Conservation (phyloP, 768 basidiomycete genomes). For the Mycena amicta region DNA sequence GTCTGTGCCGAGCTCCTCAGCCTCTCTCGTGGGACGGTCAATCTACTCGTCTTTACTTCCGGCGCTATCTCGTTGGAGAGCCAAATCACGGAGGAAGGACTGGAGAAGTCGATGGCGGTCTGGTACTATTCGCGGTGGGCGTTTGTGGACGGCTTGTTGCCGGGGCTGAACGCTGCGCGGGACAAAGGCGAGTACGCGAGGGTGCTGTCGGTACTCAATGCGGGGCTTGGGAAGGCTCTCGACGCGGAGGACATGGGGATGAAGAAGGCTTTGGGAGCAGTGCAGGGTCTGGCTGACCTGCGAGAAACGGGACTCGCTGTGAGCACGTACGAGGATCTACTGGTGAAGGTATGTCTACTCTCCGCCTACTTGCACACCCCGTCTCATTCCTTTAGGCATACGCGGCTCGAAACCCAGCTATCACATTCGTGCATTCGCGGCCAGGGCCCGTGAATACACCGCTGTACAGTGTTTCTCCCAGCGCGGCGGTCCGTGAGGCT, state of each 20-base stretch:
- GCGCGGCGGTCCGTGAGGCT: neutral
- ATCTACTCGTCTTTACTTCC: neutral
- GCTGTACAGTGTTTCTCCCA: neutral
- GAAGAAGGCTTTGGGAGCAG: neutral
- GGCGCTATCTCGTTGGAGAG: neutral
- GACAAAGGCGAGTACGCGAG: neutral
- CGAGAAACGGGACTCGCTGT: neutral
- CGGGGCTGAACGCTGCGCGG: neutral
- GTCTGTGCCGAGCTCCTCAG: neutral
- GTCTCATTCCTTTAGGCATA: neutral
- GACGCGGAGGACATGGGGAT: neutral
- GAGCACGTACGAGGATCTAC: neutral
- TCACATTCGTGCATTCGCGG: neutral
- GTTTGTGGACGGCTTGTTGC: neutral
- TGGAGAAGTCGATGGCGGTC: neutral
- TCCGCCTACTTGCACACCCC: neutral
- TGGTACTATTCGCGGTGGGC: constrained; percentile 2
- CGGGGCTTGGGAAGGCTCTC: neutral
- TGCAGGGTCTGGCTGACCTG: neutral
- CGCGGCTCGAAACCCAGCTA: neutral
- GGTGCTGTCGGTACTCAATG: neutral
- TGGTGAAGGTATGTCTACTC: neutral
- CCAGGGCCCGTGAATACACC: neutral
- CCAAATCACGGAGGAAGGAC: neutral
- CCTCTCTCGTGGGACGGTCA: neutral